Percentiles rank a stretch among this genome's conserved stretches.
phyloP scores from a whole-genome alignment of 768 basidiomycete species.

The Candolleomyces eurysporus region DNA sequence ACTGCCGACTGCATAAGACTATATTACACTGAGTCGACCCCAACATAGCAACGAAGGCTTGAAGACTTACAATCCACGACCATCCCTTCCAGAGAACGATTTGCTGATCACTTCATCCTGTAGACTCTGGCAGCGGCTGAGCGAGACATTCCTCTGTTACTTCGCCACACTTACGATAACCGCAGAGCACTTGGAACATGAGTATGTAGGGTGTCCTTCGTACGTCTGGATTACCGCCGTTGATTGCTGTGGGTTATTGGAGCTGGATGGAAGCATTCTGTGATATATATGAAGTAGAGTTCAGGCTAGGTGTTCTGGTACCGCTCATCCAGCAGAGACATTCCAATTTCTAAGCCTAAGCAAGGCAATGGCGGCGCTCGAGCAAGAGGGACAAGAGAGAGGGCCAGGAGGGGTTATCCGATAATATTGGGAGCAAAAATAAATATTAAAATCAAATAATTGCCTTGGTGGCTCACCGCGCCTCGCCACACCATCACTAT shows the following conservation, averaged over 20 bases:
- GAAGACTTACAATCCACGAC: conserved; percentile 69
- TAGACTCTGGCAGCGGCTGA: conserved; percentile 47
- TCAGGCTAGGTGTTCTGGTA: not conserved
- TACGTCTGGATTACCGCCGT: conserved; percentile 52
- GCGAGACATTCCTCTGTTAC: not conserved
- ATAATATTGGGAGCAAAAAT: not conserved
- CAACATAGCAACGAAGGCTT: not conserved
- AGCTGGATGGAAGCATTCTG: not conserved
- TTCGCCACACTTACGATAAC: conserved; percentile 52
- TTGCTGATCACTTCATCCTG: conserved; percentile 88
- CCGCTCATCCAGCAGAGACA: too few relatives aligned
- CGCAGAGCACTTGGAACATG: conserved; percentile 67
- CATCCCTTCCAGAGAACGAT: conserved; percentile 80
- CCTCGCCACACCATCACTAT: not conserved
- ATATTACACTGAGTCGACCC: not conserved
- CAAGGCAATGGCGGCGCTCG: too few relatives aligned
- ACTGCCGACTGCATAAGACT: conserved; percentile 78
- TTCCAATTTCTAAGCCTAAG: too few relatives aligned
- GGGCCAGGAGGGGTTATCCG: not conserved
- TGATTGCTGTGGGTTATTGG: conserved; percentile 43
- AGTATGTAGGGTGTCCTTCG: conserved; percentile 64
- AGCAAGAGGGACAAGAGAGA: not conserved
- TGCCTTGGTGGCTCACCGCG: not conserved
- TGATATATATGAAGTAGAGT: not conserved
- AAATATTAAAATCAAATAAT: not conserved